These are phyloP conservation scores for Santalum album DNA, from an alignment of 164 flowering plant genomes.

Conservation along the genomic window DNA sequence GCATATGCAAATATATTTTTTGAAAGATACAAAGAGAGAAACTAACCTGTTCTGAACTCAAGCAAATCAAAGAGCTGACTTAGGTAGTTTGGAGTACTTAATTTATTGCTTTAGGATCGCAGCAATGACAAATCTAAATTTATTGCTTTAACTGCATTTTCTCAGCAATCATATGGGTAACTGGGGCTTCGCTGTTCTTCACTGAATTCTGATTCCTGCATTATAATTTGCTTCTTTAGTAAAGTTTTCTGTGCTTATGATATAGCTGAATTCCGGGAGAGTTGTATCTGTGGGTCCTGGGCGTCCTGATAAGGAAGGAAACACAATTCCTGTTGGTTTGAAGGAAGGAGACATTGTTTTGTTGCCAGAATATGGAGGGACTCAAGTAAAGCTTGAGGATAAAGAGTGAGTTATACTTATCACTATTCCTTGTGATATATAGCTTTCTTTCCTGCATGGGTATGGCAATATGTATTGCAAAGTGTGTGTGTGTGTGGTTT, in stretches of 20 bases:
- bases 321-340: slow-evolving; percentile 30
- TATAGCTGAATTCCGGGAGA: slow-evolving; percentile 52
- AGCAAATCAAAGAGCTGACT: too few species aligned
- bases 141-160: too few species aligned
- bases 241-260: neutral
- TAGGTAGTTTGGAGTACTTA: too few species aligned
- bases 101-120: too few species aligned
- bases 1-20: too few species aligned
- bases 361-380: slow-evolving; percentile 57
- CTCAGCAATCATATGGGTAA: too few species aligned
- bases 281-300: slow-evolving; percentile 62
- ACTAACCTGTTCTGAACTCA: too few species aligned
- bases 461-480: neutral
- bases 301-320: slow-evolving; percentile 22
- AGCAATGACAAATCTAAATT: too few species aligned
- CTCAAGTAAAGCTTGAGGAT: slow-evolving; percentile 49
- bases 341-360: slow-evolving; percentile 64
- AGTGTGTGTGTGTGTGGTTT: too few species aligned
- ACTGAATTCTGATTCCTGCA: too few species aligned
- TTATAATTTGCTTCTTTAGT: neutral
- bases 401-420: slow-evolving; percentile 39
- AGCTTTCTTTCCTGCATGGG: neutral
- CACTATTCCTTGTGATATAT: neutral
- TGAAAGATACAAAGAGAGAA: too few species aligned
- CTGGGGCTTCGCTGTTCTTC: neutral